A percentile compares a stretch with the other conserved stretches of the same genome.
Conservation (phyloP, 75 land plant species). For the Ceratopteris richardii region DNA sequence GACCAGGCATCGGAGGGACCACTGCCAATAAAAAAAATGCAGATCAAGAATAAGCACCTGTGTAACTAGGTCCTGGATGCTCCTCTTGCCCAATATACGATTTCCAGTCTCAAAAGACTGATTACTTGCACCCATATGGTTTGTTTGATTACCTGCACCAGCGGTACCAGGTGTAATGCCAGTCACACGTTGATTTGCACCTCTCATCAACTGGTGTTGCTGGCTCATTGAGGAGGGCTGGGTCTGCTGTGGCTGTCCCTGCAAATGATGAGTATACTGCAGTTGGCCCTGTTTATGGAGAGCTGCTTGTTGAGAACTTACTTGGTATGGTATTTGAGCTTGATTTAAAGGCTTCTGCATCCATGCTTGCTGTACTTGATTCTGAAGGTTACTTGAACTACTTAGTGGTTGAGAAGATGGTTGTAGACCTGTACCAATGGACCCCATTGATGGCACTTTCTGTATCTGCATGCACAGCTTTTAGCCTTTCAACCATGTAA, state of each 20-base stretch:
- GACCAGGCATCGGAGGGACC: too few species aligned
- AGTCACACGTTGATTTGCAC: slow-evolving; percentile 14
- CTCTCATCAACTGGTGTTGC: slow-evolving; percentile 30
- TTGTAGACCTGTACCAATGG: not conserved
- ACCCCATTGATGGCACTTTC: slow-evolving; percentile 4
- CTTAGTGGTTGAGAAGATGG: not conserved
- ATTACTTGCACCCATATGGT: slow-evolving; percentile 9
- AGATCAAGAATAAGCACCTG: slow-evolving; percentile 35
- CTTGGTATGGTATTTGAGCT: not conserved
- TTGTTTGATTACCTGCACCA: too few species aligned
- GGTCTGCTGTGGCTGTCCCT: slow-evolving; percentile 25
- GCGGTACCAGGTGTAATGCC: slow-evolving; percentile 14
- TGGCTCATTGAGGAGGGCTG: slow-evolving; percentile 20
- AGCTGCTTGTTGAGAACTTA: slow-evolving; percentile 1
- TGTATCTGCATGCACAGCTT: not conserved
- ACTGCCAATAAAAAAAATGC: too few species aligned
- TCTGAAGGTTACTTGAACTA: not conserved
- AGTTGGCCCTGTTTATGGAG: slow-evolving; percentile 7
- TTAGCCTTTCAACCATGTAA: too few species aligned
- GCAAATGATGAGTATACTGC: slow-evolving; percentile 17
- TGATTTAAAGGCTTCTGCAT: not conserved
- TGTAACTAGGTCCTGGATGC: slow-evolving; percentile 59
- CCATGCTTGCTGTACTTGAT: slow-evolving; percentile 6
- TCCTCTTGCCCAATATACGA: slow-evolving; percentile 68
- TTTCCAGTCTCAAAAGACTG: slow-evolving; percentile 45